Percentiles rank a stretch among this genome's conserved stretches.
Conservation (phyloP, 106 monocot species). For the Chionographis japonica region DNA sequence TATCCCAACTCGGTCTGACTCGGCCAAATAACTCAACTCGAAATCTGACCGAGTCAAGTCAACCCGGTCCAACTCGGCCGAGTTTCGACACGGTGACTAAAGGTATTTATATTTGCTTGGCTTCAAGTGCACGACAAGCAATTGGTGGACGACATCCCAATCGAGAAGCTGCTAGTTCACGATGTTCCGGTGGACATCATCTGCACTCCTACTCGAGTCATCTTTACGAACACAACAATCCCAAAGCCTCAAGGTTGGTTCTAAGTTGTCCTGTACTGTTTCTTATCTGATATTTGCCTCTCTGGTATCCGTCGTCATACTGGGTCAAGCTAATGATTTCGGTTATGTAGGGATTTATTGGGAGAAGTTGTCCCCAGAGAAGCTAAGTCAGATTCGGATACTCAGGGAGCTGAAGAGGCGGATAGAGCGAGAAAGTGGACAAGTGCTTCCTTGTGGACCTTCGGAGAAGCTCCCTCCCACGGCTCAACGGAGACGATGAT, state of each 20-base stretch:
- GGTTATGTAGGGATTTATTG: conserved; percentile 73
- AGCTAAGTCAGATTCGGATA: conserved; percentile 71
- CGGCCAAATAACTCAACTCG: too few relatives aligned
- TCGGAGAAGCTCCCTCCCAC: conserved; percentile 87
- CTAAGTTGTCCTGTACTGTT: not conserved
- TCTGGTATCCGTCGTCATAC: too few relatives aligned
- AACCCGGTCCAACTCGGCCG: too few relatives aligned
- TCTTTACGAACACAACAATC: conserved; percentile 74
- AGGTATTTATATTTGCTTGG: not conserved
- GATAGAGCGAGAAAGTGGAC: conserved; percentile 70
- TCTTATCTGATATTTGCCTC: not conserved
- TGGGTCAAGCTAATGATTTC: not conserved
- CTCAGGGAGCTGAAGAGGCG: conserved; percentile 68
- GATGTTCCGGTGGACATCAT: conserved; percentile 88
- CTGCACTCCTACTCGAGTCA: conserved; percentile 90
- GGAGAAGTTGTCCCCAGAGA: conserved; percentile 91
- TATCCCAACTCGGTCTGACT: too few relatives aligned
- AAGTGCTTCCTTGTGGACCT: conserved; percentile 63
- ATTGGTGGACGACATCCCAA: conserved; percentile 84
- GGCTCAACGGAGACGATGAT: conserved; percentile 40
- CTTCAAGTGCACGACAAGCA: conserved; percentile 86
- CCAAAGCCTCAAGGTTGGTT: conserved; percentile 80
- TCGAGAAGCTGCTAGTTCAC: conserved; percentile 73
- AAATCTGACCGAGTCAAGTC: too few relatives aligned
- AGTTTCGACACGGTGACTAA: too few relatives aligned